A percentile compares a stretch with the other conserved stretches of the same genome.
phyloP scores from a whole-genome alignment of 2,329 filamentous ascomycete genomes.

The Periconia sp. region DNA sequence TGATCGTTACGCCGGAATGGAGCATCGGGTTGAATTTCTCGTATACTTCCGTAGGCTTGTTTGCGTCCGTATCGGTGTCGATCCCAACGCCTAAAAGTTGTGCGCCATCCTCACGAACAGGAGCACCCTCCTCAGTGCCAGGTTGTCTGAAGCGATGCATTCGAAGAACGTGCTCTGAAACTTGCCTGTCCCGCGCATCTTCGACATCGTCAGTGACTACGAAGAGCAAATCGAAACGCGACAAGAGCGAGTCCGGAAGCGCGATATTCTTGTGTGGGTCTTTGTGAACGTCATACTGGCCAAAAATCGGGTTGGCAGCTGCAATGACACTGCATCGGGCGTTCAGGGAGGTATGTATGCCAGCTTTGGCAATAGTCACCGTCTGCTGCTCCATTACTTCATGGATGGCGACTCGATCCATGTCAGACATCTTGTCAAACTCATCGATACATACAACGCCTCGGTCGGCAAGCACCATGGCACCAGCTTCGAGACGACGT shows the following conservation, averaged over 20 bases:
- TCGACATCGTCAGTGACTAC: slow-evolving; percentile 98
- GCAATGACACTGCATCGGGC: slow-evolving; percentile 95
- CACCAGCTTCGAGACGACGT: slow-evolving; percentile 89
- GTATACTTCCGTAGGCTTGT: slow-evolving; percentile 81
- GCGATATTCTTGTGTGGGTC: slow-evolving; percentile 99
- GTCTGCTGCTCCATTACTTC: slow-evolving; percentile 99
- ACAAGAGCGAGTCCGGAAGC: slow-evolving; percentile 90
- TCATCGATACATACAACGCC: slow-evolving; percentile 99
- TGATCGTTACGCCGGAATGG: slow-evolving; percentile 83
- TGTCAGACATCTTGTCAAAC: slow-evolving; percentile 99
- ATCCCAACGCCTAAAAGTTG: slow-evolving; percentile 87
- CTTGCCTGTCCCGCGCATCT: slow-evolving; percentile 82
- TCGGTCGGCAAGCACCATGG: slow-evolving; percentile 96
- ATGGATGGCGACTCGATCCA: slow-evolving; percentile 97
- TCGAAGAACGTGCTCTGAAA: slow-evolving; percentile 94
- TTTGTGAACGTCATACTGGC: slow-evolving; percentile 97
- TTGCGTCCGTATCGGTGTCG: slow-evolving; percentile 73
- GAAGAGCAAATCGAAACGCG: slow-evolving; percentile 97
- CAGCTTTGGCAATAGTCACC: slow-evolving; percentile 97
- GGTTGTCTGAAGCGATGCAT: slow-evolving; percentile 96
- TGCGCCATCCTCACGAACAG: slow-evolving; percentile 82
- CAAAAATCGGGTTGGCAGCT: slow-evolving; percentile 95
- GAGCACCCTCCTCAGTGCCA: slow-evolving; percentile 90
- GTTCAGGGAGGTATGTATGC: slow-evolving; percentile 96
- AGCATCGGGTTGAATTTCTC: slow-evolving; percentile 97